Conservation (phyloP, 2,329 filamentous ascomycete species). For the Cercospora sojina region DNA sequence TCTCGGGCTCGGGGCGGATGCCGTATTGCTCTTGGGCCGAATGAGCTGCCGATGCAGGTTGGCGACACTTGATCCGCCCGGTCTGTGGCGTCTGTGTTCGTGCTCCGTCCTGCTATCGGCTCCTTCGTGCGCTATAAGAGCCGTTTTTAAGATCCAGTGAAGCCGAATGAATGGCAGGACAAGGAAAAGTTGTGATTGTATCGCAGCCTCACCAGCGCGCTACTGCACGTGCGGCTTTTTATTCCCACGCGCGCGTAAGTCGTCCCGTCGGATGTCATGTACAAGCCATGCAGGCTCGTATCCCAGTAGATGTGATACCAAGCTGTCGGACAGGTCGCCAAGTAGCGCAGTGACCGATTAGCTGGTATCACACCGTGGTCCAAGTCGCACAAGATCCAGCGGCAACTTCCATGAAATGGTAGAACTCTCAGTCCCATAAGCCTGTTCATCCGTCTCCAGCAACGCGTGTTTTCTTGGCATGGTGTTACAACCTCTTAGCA, state of each 20-base stretch:
- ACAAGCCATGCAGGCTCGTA: not conserved
- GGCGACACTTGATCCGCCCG: not conserved
- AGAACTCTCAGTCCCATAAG: not conserved
- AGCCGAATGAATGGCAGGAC: not conserved
- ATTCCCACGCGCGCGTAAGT: not conserved
- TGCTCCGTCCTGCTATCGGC: not conserved
- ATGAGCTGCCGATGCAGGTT: not conserved
- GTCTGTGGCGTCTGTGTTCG: not conserved
- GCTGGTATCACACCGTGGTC: not conserved
- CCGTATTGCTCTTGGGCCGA: not conserved
- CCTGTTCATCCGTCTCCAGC: not conserved
- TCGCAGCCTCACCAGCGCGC: not conserved
- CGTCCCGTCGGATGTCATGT: not conserved
- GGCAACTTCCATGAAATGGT: not conserved
- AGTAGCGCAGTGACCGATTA: not conserved
- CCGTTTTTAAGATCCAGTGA: not conserved
- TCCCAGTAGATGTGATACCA: not conserved
- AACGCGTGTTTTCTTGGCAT: not conserved
- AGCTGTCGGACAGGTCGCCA: not conserved
- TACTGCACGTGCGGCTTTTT: conserved; percentile 1
- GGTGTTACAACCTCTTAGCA: not conserved
- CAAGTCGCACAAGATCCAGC: not conserved
- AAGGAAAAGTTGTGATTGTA: not conserved
- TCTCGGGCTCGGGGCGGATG: not conserved
- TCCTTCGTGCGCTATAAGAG: not conserved